A percentile compares a stretch with the other conserved stretches of the same genome.
Conservation (phyloP, 495 filamentous ascomycete species). For the Pseudevernia furfuracea region DNA sequence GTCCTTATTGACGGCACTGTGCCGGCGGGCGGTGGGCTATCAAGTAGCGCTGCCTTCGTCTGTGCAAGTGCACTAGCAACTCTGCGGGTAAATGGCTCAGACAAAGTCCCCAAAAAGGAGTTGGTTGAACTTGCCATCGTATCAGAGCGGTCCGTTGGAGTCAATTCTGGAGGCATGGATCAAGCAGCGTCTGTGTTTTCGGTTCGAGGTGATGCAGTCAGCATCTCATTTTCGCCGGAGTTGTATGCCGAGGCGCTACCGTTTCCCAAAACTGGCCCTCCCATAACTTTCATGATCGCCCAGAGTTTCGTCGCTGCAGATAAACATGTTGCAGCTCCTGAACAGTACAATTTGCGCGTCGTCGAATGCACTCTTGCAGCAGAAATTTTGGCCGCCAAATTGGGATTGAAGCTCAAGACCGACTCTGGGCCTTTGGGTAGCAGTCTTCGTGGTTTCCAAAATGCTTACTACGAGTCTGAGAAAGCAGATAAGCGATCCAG, state of each 20-base stretch:
- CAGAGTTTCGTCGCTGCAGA: conserved; percentile 89
- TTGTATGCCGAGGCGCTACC: conserved; percentile 66
- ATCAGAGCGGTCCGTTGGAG: conserved; percentile 87
- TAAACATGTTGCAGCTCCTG: conserved; percentile 86
- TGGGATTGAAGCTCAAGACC: conserved; percentile 57
- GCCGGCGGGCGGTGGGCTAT: conserved; percentile 83
- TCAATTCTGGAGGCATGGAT: conserved; percentile 98
- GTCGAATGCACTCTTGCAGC: conserved; percentile 92
- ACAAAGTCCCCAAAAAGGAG: conserved; percentile 75
- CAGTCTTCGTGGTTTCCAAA: conserved; percentile 78
- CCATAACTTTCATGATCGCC: conserved; percentile 85
- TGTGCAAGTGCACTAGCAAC: conserved; percentile 84
- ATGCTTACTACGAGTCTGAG: conserved; percentile 53
- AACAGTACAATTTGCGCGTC: conserved; percentile 93
- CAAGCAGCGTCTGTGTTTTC: conserved; percentile 96
- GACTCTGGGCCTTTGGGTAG: conserved; percentile 80
- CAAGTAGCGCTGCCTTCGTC: conserved; percentile 89
- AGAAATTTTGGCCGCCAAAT: conserved; percentile 56
- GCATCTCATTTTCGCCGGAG: conserved; percentile 81
- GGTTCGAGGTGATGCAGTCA: conserved; percentile 71
- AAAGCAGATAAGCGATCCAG: conserved; percentile 41
- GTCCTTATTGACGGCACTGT: conserved; percentile 87
- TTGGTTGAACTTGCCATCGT: conserved; percentile 87
- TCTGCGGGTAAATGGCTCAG: conserved; percentile 76
- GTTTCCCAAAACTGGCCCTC: conserved; percentile 77